Evolutionary conservation across 2,329 filamentous ascomycete genomes (phyloP).

Genomic region (Orbilia brochopaga): DNA sequence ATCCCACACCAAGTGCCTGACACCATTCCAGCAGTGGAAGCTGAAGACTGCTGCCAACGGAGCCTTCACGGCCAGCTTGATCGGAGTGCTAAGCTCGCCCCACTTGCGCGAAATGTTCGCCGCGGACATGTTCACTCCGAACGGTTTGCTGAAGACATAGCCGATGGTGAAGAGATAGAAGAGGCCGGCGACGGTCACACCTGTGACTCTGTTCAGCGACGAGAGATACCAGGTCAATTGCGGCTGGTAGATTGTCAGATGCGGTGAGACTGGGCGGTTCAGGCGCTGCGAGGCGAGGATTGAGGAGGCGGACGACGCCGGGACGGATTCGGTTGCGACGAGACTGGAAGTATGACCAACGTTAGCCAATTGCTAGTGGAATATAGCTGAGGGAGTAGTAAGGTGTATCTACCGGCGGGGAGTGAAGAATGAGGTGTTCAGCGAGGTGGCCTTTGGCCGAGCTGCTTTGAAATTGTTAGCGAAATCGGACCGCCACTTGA

Average conservation of each 20-base stretch:
- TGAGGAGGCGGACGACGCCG: constrained; percentile 63
- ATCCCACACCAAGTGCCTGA: constrained; percentile 76
- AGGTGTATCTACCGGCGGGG: constrained; percentile 41
- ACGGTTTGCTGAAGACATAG: constrained; percentile 78
- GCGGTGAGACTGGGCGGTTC: constrained; percentile 80
- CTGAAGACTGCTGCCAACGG: constrained; percentile 69
- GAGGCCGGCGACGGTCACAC: constrained; percentile 70
- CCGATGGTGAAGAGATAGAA: constrained; percentile 80
- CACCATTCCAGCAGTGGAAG: constrained; percentile 72
- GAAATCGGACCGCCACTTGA: neutral
- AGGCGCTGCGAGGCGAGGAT: constrained; percentile 83
- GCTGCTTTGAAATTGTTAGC: constrained; percentile 22
- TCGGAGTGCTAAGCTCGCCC: constrained; percentile 66
- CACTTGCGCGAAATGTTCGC: constrained; percentile 70
- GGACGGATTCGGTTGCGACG: constrained; percentile 67
- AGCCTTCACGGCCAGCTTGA: constrained; percentile 68
- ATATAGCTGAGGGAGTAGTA: constrained; percentile 52
- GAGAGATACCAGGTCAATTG: constrained; percentile 84
- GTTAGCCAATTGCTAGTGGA: constrained; percentile 13
- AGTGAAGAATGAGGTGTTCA: constrained; percentile 20
- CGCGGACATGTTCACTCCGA: constrained; percentile 74
- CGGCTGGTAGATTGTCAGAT: constrained; percentile 83
- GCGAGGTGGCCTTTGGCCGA: constrained; percentile 33
- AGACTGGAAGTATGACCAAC: constrained; percentile 55
- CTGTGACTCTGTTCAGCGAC: constrained; percentile 83